Percentiles rank a stretch among this genome's conserved stretches.
Evolutionary conservation across 2,329 filamentous ascomycete genomes (phyloP).

Genomic region (Penicillium brevicompactum): DNA sequence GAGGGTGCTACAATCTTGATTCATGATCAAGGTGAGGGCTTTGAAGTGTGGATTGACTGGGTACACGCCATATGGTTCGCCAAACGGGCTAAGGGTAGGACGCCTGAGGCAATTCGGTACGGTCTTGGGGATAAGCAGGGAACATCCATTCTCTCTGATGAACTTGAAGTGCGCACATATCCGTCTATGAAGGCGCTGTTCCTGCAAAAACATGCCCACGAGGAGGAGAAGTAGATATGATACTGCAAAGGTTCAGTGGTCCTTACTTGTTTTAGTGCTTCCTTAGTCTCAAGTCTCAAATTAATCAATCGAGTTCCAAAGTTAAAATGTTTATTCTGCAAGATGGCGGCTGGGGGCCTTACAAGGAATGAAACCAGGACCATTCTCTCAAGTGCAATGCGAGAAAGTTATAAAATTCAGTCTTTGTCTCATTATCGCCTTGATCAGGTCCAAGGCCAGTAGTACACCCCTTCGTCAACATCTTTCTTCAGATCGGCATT

Average conservation of each 20-base stretch:
- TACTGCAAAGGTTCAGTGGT: too few relatives aligned
- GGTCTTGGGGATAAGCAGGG: not conserved
- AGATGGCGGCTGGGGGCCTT: too few relatives aligned
- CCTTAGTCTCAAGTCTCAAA: too few relatives aligned
- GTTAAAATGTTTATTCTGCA: too few relatives aligned
- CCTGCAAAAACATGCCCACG: conserved; percentile 9
- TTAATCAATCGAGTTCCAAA: too few relatives aligned
- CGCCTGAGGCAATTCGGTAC: conserved; percentile 4
- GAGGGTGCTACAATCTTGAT: conserved; percentile 11
- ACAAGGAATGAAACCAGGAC: too few relatives aligned
- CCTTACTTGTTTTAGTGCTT: too few relatives aligned
- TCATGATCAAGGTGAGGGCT: conserved; percentile 12
- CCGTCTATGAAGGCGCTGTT: conserved; percentile 13
- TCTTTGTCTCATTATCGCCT: not conserved
- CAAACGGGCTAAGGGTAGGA: conserved; percentile 9
- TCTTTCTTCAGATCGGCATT: conserved; percentile 17
- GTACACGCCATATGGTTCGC: conserved; percentile 11
- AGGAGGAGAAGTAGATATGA: conserved; percentile 47
- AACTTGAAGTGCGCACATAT: conserved; percentile 11
- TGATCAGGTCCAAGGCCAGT: conserved; percentile 18
- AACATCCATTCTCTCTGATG: conserved; percentile 3
- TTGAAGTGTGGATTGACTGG: conserved; percentile 12
- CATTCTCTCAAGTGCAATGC: not conserved
- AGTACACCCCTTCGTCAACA: conserved; percentile 24
- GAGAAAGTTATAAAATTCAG: not conserved